These are phyloP conservation scores for Prosopis cineraria DNA, from an alignment of 306 rosid species.

Conservation along the genomic window DNA sequence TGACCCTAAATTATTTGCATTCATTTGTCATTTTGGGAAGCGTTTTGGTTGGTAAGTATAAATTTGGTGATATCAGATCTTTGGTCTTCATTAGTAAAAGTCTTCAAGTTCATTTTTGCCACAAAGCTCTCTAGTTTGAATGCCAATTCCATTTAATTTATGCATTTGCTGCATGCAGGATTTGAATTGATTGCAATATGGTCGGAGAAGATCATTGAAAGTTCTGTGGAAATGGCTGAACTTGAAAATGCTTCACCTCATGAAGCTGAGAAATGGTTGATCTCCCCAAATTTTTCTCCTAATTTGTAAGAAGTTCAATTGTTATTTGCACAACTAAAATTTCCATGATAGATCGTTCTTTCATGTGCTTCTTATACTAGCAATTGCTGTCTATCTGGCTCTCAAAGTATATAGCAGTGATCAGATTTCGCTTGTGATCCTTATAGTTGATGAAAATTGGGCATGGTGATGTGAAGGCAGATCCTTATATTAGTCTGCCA, in stretches of 20 bases:
- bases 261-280: constrained; percentile 89
- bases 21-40: constrained; percentile 13
- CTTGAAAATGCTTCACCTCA: constrained; percentile 90
- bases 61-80: constrained; percentile 9
- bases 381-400: constrained; percentile 19
- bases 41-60: neutral
- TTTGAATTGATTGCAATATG: constrained; percentile 77
- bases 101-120: constrained; percentile 33
- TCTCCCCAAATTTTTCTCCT: constrained; percentile 63
- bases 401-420: constrained; percentile 14
- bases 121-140: constrained; percentile 27
- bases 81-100: constrained; percentile 29
- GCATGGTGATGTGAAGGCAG: neutral
- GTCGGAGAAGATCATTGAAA: constrained; percentile 85
- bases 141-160: constrained; percentile 41
- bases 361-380: constrained; percentile 21
- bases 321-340: neutral
- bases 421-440: constrained; percentile 27
- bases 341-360: constrained; percentile 26
- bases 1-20: constrained; percentile 11
- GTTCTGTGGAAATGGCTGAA: constrained; percentile 96
- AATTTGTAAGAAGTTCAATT: constrained; percentile 49
- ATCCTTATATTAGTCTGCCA: neutral
- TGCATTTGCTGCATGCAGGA: constrained; percentile 61
- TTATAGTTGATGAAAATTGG: neutral